Conservation (phyloP, 163 green algal species). For the Volvox carteri region DNA sequence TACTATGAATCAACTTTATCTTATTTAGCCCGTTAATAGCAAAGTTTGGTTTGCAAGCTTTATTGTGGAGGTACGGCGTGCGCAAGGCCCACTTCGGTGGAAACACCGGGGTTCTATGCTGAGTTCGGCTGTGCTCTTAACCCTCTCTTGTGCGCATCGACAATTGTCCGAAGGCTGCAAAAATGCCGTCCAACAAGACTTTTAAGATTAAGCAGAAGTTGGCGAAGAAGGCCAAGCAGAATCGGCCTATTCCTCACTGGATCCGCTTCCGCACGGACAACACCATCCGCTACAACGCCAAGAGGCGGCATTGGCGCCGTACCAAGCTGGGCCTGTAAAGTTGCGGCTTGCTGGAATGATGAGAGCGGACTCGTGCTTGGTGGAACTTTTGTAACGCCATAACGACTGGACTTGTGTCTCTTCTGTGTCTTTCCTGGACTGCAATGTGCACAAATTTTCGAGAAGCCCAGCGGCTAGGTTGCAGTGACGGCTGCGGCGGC, state of each 20-base stretch:
- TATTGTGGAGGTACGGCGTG: neutral
- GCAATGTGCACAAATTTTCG: neutral
- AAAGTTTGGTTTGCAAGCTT: neutral
- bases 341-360: conserved; percentile 12
- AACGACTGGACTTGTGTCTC: neutral
- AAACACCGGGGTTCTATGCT: neutral
- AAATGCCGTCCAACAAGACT: conserved; percentile 59
- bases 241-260: conserved; percentile 95
- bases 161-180: conserved; percentile 23
- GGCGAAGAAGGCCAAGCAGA: conserved; percentile 99
- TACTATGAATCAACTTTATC: too few species aligned
- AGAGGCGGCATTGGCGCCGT: conserved; percentile 97
- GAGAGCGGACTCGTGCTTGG: conserved; percentile 5
- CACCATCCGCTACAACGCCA: conserved; percentile 99
- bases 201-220: conserved; percentile 73
- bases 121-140: neutral
- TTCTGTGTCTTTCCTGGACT: neutral
- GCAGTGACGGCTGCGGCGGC: conserved; percentile 39
- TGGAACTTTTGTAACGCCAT: neutral
- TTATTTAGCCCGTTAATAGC: too few species aligned
- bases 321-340: conserved; percentile 97
- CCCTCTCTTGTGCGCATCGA: conserved; percentile 23
- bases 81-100: neutral
- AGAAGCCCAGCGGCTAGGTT: neutral
- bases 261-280: conserved; percentile 98